Evolutionary conservation across 2,329 filamentous ascomycete genomes (phyloP), one percentile per base, ranked within the genome.

Genomic region (Alternaria gansuensis): DNA sequence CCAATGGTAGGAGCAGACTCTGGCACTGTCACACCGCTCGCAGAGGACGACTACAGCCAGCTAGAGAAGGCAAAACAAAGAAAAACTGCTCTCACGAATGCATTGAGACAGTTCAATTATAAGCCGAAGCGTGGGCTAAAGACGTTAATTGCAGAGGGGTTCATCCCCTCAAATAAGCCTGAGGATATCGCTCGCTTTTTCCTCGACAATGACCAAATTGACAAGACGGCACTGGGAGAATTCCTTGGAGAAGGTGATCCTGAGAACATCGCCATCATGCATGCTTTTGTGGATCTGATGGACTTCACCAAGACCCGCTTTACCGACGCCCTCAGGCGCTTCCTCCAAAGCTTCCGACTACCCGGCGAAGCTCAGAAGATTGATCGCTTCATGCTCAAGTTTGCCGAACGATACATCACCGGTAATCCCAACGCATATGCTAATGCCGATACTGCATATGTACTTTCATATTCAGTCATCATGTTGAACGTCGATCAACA

Each of bases 361-460:
- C 95, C 95, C 0, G 95, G 95, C 60, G 95, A 99, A 78, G 93
- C 93, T 0, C 95, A 99, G 75, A 99, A 99, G 82, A 99, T 99
- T 67, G 95, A 99, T 87, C 91, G 95, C 46, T 96, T 98, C 79
- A 98, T 99, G 95, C 82, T 99, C 66, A 99, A 99, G 77, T 99
- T 98, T 79, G 95, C 95, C 9, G 94, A 98, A 77, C 89, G 94
- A 60, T 99, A 99, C 76, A 91, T 96, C 51, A 90, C 89, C 60
- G 93, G 93, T 29, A 99, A 99, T 68, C 95, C 95, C 0, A 97
- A 97, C 73, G 94, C 95, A 1, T 99, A 97, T 77, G 95, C 95
- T 34, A 99, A 98, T 72, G 96, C 95, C 2, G 96, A 99, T 75
- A 99, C 96, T 0, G 94, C 95, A 13, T 99, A 99, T 68, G 92